Percentiles rank a stretch among this genome's conserved stretches.
Conservation (phyloP, 176 grass and related monocot species). For the Rhynchospora breviuscula region DNA sequence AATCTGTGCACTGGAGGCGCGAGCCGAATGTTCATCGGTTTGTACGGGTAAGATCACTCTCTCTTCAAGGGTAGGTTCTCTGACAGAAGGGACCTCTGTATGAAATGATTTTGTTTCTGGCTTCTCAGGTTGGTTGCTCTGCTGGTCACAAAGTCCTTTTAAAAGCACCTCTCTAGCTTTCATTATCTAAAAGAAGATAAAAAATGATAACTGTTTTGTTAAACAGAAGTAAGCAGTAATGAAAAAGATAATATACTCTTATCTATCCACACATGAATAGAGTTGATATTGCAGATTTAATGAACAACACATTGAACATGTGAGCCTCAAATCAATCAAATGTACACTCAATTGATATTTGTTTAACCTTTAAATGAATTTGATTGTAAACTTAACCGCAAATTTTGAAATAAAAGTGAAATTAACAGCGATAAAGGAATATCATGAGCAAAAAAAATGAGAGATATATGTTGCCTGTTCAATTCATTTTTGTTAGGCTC, state of each 20-base stretch:
- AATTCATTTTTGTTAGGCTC: background rate
- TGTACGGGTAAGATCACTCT: conserved; percentile 12
- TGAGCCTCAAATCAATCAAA: background rate
- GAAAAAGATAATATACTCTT: background rate
- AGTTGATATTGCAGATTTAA: background rate
- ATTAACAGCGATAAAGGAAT: background rate
- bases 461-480: background rate
- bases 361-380: background rate
- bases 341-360: background rate
- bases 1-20: background rate
- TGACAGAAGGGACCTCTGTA: background rate
- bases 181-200: conserved; percentile 10
- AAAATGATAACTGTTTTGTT: background rate
- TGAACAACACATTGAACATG: background rate
- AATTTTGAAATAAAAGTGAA: background rate
- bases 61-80: background rate
- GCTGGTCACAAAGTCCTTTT: background rate
- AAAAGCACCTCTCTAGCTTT: conserved; percentile 12
- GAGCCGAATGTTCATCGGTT: background rate
- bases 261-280: background rate
- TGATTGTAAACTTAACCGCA: background rate
- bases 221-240: background rate
- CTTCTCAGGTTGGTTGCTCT: background rate
- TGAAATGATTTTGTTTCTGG: background rate
- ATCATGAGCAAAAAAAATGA: background rate